Conservation (phyloP, 371 early-diverging fungal genomes). For the Mucor lusitanicus region DNA sequence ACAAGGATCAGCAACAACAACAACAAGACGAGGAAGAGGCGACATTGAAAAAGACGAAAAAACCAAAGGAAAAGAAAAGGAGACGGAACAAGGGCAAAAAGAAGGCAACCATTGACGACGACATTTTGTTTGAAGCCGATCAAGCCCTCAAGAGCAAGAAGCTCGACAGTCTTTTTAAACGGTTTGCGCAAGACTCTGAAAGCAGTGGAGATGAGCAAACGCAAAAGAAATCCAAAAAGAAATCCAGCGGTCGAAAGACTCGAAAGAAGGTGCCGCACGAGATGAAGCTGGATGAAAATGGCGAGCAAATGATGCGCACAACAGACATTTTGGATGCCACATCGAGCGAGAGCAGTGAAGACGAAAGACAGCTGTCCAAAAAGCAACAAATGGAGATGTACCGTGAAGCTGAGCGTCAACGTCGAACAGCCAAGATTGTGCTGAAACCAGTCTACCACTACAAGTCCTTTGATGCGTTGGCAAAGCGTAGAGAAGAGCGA, state of each 20-base stretch:
- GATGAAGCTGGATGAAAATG: slow-evolving; percentile 20
- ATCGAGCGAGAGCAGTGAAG: background rate
- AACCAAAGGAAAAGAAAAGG: slow-evolving; percentile 17
- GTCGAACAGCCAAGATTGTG: slow-evolving; percentile 8
- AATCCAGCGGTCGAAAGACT: slow-evolving; percentile 6
- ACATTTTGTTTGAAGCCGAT: background rate
- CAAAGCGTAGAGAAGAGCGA: slow-evolving; percentile 6
- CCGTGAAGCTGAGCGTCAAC: slow-evolving; percentile 15
- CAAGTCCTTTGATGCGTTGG: slow-evolving; percentile 19
- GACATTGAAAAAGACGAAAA: slow-evolving; percentile 4
- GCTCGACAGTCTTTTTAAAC: background rate
- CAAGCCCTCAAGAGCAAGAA: background rate
- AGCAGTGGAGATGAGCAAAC: slow-evolving; percentile 5
- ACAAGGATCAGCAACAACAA: too few relatives aligned
- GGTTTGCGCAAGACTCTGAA: background rate
- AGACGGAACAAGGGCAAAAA: slow-evolving; percentile 10
- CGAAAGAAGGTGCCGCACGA: background rate
- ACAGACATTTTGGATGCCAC: slow-evolving; percentile 14
- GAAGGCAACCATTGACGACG: background rate
- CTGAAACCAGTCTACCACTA: slow-evolving; percentile 15
- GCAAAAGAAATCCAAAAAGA: slow-evolving; percentile 5
- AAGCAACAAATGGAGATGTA: slow-evolving; percentile 21
- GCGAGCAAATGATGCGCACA: slow-evolving; percentile 14
- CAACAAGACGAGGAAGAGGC: background rate
- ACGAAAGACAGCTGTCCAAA: slow-evolving; percentile 7